Percentiles rank a stretch among this genome's conserved stretches.
phyloP scores from a whole-genome alignment of 495 filamentous ascomycete species.

The Podospora tetraspora region DNA sequence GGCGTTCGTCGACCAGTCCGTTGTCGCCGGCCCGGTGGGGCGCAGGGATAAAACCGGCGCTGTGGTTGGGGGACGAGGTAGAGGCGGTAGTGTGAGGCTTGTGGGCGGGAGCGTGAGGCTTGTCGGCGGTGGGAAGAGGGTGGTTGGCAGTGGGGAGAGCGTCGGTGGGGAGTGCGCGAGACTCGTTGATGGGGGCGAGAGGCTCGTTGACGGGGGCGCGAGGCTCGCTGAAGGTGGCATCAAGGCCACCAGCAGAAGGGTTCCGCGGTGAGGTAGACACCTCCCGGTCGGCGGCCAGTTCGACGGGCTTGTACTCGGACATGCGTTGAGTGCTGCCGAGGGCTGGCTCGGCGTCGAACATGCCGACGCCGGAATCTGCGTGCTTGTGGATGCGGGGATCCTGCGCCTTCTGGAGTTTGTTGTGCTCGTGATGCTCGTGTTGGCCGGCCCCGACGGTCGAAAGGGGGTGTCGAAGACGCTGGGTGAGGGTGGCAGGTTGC shows the following conservation, averaged over 20 bases:
- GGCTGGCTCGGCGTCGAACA: constrained; percentile 14
- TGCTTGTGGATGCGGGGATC: constrained; percentile 29
- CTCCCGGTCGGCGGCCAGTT: not conserved
- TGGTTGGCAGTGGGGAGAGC: no score
- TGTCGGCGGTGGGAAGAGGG: no score
- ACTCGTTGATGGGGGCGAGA: not conserved
- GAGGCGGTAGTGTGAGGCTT: not conserved
- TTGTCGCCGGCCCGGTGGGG: not conserved
- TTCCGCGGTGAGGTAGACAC: not conserved
- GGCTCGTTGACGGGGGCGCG: not conserved
- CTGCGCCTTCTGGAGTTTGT: constrained; percentile 31
- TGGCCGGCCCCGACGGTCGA: not conserved
- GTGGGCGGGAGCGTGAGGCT: no score
- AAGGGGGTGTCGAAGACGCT: not conserved
- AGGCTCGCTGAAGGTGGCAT: not conserved
- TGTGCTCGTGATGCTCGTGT: constrained; percentile 15
- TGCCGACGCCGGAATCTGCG: constrained; percentile 31
- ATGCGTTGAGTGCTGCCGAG: constrained; percentile 13
- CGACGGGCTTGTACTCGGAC: not conserved
- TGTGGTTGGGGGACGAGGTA: not conserved
- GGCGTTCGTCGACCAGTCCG: not conserved
- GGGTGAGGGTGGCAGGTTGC: not conserved
- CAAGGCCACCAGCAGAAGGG: not conserved
- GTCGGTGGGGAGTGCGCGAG: no score
- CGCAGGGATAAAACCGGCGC: not conserved